Evolutionary conservation across 2,329 filamentous ascomycete species (phyloP).

Genomic region (Pseudodiploospora longispora): DNA sequence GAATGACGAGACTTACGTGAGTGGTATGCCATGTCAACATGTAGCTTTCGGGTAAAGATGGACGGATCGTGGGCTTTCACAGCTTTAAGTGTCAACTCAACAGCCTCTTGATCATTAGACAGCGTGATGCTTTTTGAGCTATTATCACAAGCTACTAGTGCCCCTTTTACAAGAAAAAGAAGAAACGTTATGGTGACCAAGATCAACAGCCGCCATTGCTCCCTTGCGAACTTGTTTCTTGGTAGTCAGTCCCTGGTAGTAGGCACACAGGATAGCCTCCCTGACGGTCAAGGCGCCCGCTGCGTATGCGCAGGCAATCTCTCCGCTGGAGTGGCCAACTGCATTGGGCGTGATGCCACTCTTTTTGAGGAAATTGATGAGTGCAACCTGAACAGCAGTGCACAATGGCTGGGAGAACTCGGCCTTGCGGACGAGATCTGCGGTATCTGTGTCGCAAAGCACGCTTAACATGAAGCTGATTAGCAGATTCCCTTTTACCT

Average conservation of each 20-base stretch:
- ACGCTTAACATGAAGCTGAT: too few species aligned
- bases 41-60: too few species aligned
- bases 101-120: not conserved
- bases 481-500: too few species aligned
- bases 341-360: constrained; percentile 27
- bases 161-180: not conserved
- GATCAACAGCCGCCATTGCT: constrained; percentile 2
- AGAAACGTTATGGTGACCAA: not conserved
- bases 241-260: constrained; percentile 28
- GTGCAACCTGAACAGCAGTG: constrained; percentile 34
- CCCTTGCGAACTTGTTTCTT: constrained; percentile 1
- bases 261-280: constrained; percentile 35
- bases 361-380: constrained; percentile 30
- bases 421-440: constrained; percentile 15
- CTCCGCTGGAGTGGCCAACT: constrained; percentile 35
- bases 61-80: too few species aligned
- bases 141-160: constrained; percentile 4
- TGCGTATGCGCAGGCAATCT: constrained; percentile 35
- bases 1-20: too few species aligned
- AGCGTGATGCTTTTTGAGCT: constrained; percentile 3
- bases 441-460: too few species aligned
- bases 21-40: too few species aligned
- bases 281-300: constrained; percentile 32
- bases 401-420: constrained; percentile 30
- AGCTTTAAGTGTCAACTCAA: not conserved